phyloP scores from a whole-genome alignment of 495 filamentous ascomycete species.

The Copromyces sp. region DNA sequence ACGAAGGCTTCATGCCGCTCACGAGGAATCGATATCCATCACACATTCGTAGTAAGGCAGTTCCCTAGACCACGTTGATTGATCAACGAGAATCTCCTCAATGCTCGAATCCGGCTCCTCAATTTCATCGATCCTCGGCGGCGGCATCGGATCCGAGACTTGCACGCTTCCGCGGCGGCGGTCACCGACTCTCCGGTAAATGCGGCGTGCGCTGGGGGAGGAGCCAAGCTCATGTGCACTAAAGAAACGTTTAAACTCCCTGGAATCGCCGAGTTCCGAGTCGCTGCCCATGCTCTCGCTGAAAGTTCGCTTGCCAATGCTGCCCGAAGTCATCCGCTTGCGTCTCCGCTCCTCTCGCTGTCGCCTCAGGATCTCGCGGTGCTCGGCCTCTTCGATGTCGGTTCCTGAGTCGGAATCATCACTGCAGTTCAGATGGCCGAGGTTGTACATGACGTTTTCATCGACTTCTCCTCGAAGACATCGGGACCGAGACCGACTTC shows the following conservation, averaged over 20 bases:
- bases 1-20: neutral
- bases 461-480: constrained; percentile 21
- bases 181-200: constrained; percentile 35
- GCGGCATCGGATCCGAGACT: constrained; percentile 33
- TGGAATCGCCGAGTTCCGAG: constrained; percentile 38
- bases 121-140: constrained; percentile 41
- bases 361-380: constrained; percentile 20
- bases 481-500: constrained; percentile 29
- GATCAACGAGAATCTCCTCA: constrained; percentile 35
- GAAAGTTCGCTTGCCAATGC: constrained; percentile 43
- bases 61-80: constrained; percentile 31
- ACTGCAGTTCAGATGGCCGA: constrained; percentile 33
- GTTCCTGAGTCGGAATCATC: constrained; percentile 30
- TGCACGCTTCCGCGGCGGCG: constrained; percentile 32
- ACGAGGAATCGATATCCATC: constrained; percentile 39
- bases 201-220: constrained; percentile 27
- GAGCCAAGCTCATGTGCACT: constrained; percentile 32
- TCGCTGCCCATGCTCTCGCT: constrained; percentile 44
- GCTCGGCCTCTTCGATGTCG: constrained; percentile 31
- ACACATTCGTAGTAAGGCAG: constrained; percentile 38
- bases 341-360: constrained; percentile 30
- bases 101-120: constrained; percentile 41
- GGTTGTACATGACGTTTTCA: constrained; percentile 25
- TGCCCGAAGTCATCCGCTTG: constrained; percentile 40
- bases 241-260: constrained; percentile 27